phyloP scores from a whole-genome alignment of 257 asterid species.

The Pogostemon cablin region DNA sequence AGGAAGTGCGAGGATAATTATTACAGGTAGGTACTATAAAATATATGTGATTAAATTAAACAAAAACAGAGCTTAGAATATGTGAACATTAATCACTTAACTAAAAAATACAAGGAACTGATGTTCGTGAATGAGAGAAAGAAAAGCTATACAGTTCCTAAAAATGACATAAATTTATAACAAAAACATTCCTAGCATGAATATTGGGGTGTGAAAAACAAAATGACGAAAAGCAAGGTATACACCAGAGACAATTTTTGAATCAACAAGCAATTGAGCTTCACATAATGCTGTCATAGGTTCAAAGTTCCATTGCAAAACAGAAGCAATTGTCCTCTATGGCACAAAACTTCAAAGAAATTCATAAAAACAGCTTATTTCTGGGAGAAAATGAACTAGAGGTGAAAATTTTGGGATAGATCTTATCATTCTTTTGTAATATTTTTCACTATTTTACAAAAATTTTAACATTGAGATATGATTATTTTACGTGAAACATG shows the following conservation, averaged over 20 bases:
- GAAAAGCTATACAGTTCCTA: not conserved
- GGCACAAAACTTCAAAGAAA: not conserved
- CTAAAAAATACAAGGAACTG: not conserved
- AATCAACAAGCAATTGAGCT: conserved; percentile 11
- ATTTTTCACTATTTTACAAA: too few relatives aligned
- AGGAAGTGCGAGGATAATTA: conserved; percentile 11
- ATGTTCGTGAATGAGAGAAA: not conserved
- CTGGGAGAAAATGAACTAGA: not conserved
- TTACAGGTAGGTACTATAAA: not conserved
- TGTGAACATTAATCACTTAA: not conserved
- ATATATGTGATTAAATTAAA: conserved; percentile 12
- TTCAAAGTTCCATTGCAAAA: not conserved
- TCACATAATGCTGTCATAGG: conserved; percentile 9
- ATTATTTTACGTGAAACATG: too few relatives aligned
- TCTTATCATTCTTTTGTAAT: too few relatives aligned
- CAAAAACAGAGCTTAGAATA: not conserved
- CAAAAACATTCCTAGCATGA: not conserved
- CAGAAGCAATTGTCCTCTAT: not conserved
- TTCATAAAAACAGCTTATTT: not conserved
- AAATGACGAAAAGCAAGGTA: not conserved
- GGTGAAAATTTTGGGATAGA: too few relatives aligned
- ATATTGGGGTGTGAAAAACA: not conserved
- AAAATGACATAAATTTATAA: not conserved
- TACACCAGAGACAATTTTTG: not conserved
- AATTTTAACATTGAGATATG: too few relatives aligned